Conservation (phyloP, 352 stramenopile species). For the Chrysophaeum taylorii region DNA sequence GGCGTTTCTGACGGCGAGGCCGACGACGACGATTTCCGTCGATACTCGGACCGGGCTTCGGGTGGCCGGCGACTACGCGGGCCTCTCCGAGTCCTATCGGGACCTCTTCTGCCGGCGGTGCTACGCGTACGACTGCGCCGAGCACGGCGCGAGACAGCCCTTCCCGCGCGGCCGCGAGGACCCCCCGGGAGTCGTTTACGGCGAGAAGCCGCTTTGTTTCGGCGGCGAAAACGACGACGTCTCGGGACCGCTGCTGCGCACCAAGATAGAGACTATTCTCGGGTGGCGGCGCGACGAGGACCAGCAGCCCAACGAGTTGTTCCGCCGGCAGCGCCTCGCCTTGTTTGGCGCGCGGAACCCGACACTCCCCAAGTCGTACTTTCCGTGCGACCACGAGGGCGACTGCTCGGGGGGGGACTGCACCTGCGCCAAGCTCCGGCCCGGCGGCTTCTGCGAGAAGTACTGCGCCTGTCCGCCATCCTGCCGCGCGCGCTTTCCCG, state of each 20-base stretch:
- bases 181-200: not conserved
- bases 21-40: not conserved
- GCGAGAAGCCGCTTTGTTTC: no score
- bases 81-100: slow-evolving; percentile 60
- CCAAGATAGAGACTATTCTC: not conserved
- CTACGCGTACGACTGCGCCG: slow-evolving; percentile 72
- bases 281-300: not conserved
- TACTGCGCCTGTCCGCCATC: slow-evolving; percentile 62
- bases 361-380: no score
- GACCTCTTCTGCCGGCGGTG: slow-evolving; percentile 74
- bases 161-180: not conserved
- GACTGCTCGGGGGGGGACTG: slow-evolving; percentile 63
- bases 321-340: slow-evolving; percentile 28
- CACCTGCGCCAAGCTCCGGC: slow-evolving; percentile 55
- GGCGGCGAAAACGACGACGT: not conserved
- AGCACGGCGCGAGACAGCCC: slow-evolving; percentile 53
- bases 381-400: slow-evolving; percentile 67
- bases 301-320: no score
- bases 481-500: slow-evolving; percentile 68
- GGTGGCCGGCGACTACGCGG: slow-evolving; percentile 36
- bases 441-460: slow-evolving; percentile 73
- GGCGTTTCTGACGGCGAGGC: no score
- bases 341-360: slow-evolving; percentile 29
- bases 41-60: no score
- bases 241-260: not conserved